These are phyloP conservation scores for Daldinia sp. DNA, from an alignment of 2,329 filamentous ascomycete genomes.

Conservation along the genomic window DNA sequence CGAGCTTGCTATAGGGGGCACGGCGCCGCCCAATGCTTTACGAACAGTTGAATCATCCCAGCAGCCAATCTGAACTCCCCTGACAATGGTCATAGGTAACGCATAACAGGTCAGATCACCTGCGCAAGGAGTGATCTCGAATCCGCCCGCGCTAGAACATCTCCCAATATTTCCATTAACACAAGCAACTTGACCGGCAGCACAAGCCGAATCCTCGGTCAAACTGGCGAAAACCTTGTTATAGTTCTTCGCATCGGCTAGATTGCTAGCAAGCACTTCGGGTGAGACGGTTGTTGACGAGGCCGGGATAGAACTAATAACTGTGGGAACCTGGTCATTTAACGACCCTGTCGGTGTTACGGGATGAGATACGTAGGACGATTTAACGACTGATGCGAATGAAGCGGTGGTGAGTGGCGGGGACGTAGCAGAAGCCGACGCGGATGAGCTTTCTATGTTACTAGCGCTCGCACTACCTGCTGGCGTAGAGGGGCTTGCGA, in stretches of 20 bases:
- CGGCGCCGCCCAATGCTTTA: conserved; percentile 51
- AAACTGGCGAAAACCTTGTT: conserved; percentile 58
- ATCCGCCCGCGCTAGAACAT: conserved; percentile 55
- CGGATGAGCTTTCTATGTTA: conserved; percentile 6
- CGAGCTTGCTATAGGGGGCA: conserved; percentile 21
- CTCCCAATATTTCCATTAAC: conserved; percentile 58
- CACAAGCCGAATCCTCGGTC: conserved; percentile 57
- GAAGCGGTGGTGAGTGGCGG: conserved; percentile 13
- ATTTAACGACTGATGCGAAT: conserved; percentile 27
- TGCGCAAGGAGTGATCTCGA: conserved; percentile 51
- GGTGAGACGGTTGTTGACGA: conserved; percentile 53
- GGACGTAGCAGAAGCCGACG: conserved; percentile 5
- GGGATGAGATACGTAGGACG: conserved; percentile 36
- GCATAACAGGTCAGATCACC: conserved; percentile 58
- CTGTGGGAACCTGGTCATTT: conserved; percentile 54
- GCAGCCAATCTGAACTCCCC: conserved; percentile 61
- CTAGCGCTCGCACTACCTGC: neutral
- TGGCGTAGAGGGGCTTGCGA: neutral
- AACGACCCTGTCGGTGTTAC: conserved; percentile 50
- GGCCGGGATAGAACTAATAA: conserved; percentile 46
- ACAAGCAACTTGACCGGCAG: conserved; percentile 58
- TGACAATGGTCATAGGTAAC: conserved; percentile 59
- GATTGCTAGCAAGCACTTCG: conserved; percentile 54
- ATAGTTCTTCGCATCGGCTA: conserved; percentile 54
- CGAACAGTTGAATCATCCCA: conserved; percentile 51